These are phyloP conservation scores for Cutaneotrichosporon cavernicola DNA, from an alignment of 1,284 basidiomycete species.

Conservation along the genomic window DNA sequence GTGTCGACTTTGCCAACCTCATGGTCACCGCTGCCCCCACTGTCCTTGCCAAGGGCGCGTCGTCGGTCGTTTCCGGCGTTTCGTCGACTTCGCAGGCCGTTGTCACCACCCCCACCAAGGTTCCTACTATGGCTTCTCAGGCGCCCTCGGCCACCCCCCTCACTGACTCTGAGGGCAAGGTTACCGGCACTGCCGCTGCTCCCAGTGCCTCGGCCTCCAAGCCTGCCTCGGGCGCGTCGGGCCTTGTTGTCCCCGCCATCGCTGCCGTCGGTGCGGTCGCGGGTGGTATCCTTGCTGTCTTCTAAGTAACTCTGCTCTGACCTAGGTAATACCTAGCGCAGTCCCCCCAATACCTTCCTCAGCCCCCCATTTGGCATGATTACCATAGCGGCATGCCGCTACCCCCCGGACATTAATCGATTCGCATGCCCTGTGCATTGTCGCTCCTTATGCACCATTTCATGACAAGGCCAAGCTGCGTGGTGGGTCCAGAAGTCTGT, in stretches of 20 bases:
- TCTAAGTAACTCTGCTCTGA: slow-evolving; percentile 27
- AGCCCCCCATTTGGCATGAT: not conserved
- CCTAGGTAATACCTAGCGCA: slow-evolving; percentile 5
- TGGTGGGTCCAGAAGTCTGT: no score
- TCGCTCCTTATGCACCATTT: slow-evolving; percentile 13
- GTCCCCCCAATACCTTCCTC: not conserved
- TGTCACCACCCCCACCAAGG: slow-evolving; percentile 19
- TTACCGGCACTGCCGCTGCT: slow-evolving; percentile 19
- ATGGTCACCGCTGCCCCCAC: slow-evolving; percentile 39
- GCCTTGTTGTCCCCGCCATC: slow-evolving; percentile 14
- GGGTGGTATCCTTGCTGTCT: slow-evolving; percentile 30
- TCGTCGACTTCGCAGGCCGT: slow-evolving; percentile 30
- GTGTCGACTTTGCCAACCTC: slow-evolving; percentile 41
- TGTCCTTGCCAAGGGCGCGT: slow-evolving; percentile 30
- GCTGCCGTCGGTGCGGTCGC: slow-evolving; percentile 21
- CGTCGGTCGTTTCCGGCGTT: slow-evolving; percentile 25
- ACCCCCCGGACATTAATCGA: slow-evolving; percentile 8
- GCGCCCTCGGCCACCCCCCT: slow-evolving; percentile 17
- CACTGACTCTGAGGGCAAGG: slow-evolving; percentile 20
- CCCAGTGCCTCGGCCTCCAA: slow-evolving; percentile 16
- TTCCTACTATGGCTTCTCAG: slow-evolving; percentile 7
- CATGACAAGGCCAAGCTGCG: not conserved
- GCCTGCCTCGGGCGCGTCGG: slow-evolving; percentile 18
- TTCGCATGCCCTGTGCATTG: slow-evolving; percentile 15
- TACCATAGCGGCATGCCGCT: slow-evolving; percentile 6